Conservation (phyloP, 2,329 filamentous ascomycete species). For the Scedosporium boydii region DNA sequence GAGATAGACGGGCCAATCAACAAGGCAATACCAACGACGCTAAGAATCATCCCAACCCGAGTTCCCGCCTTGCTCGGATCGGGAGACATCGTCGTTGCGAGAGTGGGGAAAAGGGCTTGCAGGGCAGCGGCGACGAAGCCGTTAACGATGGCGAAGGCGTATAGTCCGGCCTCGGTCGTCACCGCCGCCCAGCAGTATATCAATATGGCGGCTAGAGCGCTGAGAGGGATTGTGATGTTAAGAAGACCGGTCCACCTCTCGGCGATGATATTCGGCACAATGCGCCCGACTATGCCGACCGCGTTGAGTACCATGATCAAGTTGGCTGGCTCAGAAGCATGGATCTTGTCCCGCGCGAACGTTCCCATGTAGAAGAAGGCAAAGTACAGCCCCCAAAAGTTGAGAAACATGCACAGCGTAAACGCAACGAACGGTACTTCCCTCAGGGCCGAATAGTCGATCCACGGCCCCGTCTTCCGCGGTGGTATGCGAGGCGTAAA, state of each 20-base stretch:
- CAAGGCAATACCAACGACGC: conserved; percentile 19
- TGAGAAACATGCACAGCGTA: conserved; percentile 21
- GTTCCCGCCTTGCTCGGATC: conserved; percentile 21
- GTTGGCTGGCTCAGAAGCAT: conserved; percentile 13
- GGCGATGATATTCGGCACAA: conserved; percentile 36
- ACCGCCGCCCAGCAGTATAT: conserved; percentile 22
- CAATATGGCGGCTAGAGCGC: conserved; percentile 13
- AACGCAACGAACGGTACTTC: conserved; percentile 28
- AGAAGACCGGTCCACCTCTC: conserved; percentile 39
- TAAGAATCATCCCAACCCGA: conserved; percentile 25
- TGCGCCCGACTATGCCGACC: conserved; percentile 37
- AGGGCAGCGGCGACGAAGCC: conserved; percentile 40
- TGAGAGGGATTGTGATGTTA: conserved; percentile 36
- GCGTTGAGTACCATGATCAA: conserved; percentile 34
- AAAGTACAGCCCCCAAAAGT: conserved; percentile 26
- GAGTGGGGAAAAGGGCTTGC: conserved; percentile 41
- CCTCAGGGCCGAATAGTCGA: conserved; percentile 33
- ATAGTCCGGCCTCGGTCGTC: conserved; percentile 14
- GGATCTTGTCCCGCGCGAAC: conserved; percentile 29
- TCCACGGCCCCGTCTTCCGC: conserved; percentile 25
- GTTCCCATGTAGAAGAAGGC: conserved; percentile 40
- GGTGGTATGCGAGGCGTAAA: conserved; percentile 30
- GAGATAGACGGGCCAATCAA: conserved; percentile 20
- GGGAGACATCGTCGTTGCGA: conserved; percentile 29
- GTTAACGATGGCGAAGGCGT: conserved; percentile 29